These are phyloP conservation scores for Diaporthe ilicicola DNA, from an alignment of 2,329 filamentous ascomycete genomes.

Conservation along the genomic window DNA sequence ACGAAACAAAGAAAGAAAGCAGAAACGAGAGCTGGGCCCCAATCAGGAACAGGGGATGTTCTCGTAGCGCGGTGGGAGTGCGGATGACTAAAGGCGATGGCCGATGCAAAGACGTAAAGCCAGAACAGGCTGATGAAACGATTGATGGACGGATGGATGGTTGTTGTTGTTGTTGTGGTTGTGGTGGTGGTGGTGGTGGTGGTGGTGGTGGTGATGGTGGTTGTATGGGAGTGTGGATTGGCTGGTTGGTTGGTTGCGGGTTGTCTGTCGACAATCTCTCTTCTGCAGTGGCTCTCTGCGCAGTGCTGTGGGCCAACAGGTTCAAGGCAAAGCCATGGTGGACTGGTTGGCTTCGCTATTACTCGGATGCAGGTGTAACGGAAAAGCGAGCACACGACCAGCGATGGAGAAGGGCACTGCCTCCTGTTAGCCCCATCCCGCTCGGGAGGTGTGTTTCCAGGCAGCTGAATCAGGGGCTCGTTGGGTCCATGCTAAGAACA, in stretches of 20 bases:
- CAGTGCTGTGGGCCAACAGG: not conserved
- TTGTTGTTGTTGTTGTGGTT: not conserved
- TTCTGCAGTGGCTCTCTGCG: not conserved
- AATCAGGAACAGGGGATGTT: conserved; percentile 19
- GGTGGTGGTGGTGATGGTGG: not conserved
- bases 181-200: not conserved
- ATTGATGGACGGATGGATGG: conserved; percentile 8
- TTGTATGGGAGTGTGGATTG: not conserved
- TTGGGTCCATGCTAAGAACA: not conserved
- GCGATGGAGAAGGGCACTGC: not conserved
- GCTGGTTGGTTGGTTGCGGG: not conserved
- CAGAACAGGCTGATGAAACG: not conserved
- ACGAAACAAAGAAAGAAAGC: not conserved
- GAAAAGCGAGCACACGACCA: not conserved
- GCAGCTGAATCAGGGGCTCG: not conserved
- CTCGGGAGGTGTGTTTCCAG: not conserved
- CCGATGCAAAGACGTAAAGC: not conserved
- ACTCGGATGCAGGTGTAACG: not conserved
- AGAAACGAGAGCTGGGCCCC: not conserved
- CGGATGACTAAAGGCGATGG: not conserved
- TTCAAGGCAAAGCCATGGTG: not conserved
- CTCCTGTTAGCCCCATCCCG: not conserved
- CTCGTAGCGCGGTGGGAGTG: not conserved
- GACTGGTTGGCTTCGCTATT: not conserved
- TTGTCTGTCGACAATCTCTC: not conserved